Evolutionary conservation across 2,329 filamentous ascomycete species (phyloP).

Genomic region (Fusarium temperatum): DNA sequence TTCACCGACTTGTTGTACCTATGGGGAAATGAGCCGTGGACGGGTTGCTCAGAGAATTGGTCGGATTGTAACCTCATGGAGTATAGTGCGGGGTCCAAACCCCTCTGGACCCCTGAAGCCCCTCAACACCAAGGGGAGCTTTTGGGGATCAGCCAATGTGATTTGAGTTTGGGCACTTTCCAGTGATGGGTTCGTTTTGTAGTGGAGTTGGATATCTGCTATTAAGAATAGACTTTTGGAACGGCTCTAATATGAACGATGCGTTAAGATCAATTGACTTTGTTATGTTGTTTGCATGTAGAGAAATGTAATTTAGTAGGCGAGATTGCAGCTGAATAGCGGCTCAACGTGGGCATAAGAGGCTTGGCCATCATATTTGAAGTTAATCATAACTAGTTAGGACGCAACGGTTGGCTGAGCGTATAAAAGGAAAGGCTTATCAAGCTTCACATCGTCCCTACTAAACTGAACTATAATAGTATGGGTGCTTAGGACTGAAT

Average conservation of each 20-base stretch:
- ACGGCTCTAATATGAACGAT: accelerated
- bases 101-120: conserved; percentile 36
- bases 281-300: neutral
- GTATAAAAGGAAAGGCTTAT: neutral
- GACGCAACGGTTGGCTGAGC: accelerated
- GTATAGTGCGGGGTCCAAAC: conserved; percentile 42
- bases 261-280: neutral
- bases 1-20: conserved; percentile 42
- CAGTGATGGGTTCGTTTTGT: neutral
- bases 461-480: too few relatives aligned
- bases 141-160: neutral
- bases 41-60: conserved; percentile 13
- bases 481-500: neutral
- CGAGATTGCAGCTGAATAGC: conserved; percentile 3
- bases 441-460: accelerated
- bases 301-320: conserved; percentile 5
- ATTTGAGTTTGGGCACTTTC: neutral
- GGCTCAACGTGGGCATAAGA: neutral
- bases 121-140: conserved; percentile 32
- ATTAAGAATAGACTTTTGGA: neutral
- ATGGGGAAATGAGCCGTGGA: conserved; percentile 38
- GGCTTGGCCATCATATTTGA: neutral
- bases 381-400: too few relatives aligned
- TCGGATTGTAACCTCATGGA: conserved; percentile 21
- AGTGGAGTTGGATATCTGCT: neutral